Evolutionary conservation across 2,329 filamentous ascomycete species (phyloP), one percentile per base, ranked within the genome.

Genomic region (Zymoseptoria brevis): DNA sequence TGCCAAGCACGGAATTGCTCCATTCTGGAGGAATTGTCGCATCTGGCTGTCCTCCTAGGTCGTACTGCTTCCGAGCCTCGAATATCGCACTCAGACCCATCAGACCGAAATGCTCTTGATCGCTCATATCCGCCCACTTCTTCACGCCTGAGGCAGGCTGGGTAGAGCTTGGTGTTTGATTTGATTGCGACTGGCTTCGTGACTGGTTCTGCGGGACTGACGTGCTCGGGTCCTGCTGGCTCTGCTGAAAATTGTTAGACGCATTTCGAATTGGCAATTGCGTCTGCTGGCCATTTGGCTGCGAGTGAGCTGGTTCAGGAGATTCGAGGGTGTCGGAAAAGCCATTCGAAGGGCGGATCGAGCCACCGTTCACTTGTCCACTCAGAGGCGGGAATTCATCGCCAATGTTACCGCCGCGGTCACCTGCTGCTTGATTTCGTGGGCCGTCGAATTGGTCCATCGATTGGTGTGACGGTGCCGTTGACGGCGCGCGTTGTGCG

Each of bases 341-440:
- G 13, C 66, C 66, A 53, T 66, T 67, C 19, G 62, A 53, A 21
- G 64, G 64, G 19, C 63, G 57, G 16, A 61, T 54, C 11, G 56
- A 71, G n/a, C 83, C 81, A 53, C 75, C 75, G 53, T 77, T 75
- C 19, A 75, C 72, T 57, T 79, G 79, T 53, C 81, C 79, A 56
- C 81, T 79, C 54, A 85, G 71, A n/a, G 83, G 81, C 60, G 82
- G 82, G 60, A 85, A 85, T 57, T 85, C 83, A 16, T 85, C 82
- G 53, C 83, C 81, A 65, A 79, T 82, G 63, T 79, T 79, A 48
- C 53, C 57, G 19, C 59, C 55, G 21, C 62, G 64, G 21, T 70
- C 66, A n/a, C 50, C 54, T 2, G 66, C 59, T 19, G 62, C 57
- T 56, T 66, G 81, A 77, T 53, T 75, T 76, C 64, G 63, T 68